These are phyloP conservation scores for Chionographis japonica DNA, from an alignment of 106 monocot genomes.

Conservation along the genomic window DNA sequence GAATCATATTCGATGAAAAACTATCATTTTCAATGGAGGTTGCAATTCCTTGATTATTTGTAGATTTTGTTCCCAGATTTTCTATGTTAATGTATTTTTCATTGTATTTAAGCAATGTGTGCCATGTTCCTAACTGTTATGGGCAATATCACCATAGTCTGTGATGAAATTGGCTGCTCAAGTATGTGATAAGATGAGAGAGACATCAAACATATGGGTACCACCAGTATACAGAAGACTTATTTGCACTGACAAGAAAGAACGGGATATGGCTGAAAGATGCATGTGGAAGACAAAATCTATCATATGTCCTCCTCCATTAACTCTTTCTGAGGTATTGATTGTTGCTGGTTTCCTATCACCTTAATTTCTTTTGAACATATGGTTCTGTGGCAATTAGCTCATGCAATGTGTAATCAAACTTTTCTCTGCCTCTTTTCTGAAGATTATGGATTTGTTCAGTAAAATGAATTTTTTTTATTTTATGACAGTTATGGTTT, in stretches of 20 bases:
- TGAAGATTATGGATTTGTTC: no score
- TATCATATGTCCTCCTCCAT: constrained; percentile 26
- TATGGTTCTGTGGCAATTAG: no score
- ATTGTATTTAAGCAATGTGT: not conserved
- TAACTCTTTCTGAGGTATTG: constrained; percentile 40
- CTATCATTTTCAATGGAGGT: not conserved
- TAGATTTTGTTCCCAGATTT: not conserved
- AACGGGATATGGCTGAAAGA: constrained; percentile 47
- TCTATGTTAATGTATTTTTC: not conserved
- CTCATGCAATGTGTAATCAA: no score
- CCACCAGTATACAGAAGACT: constrained; percentile 59
- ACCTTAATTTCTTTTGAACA: no score
- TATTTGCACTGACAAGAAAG: constrained; percentile 41
- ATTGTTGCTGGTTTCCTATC: not conserved
- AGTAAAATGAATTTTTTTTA: no score
- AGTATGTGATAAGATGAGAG: constrained; percentile 35
- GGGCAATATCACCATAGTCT: constrained; percentile 21
- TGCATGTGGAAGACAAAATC: constrained; percentile 36
- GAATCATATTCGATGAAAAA: no score
- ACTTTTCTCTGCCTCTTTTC: no score
- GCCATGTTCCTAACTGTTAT: constrained; percentile 1
- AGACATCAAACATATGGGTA: constrained; percentile 32
- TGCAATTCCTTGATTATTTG: not conserved
- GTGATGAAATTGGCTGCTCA: constrained; percentile 30
- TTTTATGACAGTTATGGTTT: no score